These are phyloP conservation scores for Coemansia sp. DNA, from an alignment of 192 early-diverging fungal genomes.

Conservation along the genomic window DNA sequence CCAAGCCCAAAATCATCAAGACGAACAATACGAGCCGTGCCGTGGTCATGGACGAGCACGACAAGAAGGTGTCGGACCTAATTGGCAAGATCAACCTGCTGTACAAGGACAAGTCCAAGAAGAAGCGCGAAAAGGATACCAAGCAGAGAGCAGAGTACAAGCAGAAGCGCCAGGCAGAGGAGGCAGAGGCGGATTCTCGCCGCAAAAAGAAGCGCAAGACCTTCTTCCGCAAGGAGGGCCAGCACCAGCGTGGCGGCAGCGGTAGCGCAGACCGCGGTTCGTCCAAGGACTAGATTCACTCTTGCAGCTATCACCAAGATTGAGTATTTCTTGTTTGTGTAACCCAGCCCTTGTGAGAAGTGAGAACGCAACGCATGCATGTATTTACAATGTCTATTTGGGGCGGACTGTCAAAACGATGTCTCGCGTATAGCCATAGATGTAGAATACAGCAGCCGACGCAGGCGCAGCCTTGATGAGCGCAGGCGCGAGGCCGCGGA, in stretches of 20 bases:
- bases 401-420: constrained; percentile 40
- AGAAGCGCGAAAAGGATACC: constrained; percentile 60
- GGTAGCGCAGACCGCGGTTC: no score
- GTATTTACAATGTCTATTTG: neutral
- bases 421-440: constrained; percentile 67
- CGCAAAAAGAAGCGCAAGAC: constrained; percentile 69
- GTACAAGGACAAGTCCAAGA: constrained; percentile 72
- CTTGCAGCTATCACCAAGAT: no score
- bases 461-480: constrained; percentile 84
- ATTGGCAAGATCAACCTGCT: constrained; percentile 76
- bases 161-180: constrained; percentile 55
- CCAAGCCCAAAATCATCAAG: constrained; percentile 71
- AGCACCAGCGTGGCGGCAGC: constrained; percentile 22
- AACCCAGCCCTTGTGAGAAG: no score
- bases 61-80: constrained; percentile 79
- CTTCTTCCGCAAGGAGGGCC: constrained; percentile 66
- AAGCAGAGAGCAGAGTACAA: constrained; percentile 53
- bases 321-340: neutral
- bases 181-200: constrained; percentile 53
- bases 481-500: constrained; percentile 82
- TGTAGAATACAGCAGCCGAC: constrained; percentile 83
- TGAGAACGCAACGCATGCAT: neutral
- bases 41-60: constrained; percentile 86
- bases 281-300: constrained; percentile 6
- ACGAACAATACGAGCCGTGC: constrained; percentile 58